Evolutionary conservation across 2,329 filamentous ascomycete genomes (phyloP), one percentile per base, ranked within the genome.

Genomic region (Thelonectria discophora): DNA sequence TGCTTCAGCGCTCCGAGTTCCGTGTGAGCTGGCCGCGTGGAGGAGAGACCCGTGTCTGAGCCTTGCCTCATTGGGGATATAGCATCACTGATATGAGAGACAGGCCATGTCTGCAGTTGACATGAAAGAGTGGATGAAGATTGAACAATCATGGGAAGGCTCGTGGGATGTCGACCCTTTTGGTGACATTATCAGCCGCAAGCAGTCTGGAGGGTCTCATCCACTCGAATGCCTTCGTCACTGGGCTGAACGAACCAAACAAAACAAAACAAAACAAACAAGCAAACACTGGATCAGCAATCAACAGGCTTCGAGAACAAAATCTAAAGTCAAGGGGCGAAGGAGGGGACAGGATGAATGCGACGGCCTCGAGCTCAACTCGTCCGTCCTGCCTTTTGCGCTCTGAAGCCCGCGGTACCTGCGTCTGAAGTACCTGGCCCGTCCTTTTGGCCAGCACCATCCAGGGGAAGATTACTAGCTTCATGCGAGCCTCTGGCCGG

Each of bases 11-110:
- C 32, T 47, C 39, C 32, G 40, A 60, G 58, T 48, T 46, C 56
- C 56, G 43, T 53, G 17, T 59, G 30, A 47, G 56, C 57, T 45
- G 48, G 54, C 49, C 54, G 60, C 50, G 55, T 45, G 54, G 63
- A 59, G 56, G 51, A 60, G 60, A 58, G 53, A 60, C 58, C 27
- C 53, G 39, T 55, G 50, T 56, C 57, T 34, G 24, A 46, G 55
- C 54, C 56, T 64, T 62, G 24, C 59, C 53, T 53, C 58, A 50
- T 66, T 60, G 55, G 39, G 47, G 48, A 45, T 48, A 47, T 60
- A 58, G 55, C 54, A 58, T 62, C 30, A 42, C 34, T 37, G 13
- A 57, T 55, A 18, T 59, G 39, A 18, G 37, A 32, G 18, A 24
- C 42, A 40, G 18, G 47, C 47, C 43, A 48, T 17, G 51, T n/a